Conservation (phyloP, 345 rosid species). For the Citrus glauca region DNA sequence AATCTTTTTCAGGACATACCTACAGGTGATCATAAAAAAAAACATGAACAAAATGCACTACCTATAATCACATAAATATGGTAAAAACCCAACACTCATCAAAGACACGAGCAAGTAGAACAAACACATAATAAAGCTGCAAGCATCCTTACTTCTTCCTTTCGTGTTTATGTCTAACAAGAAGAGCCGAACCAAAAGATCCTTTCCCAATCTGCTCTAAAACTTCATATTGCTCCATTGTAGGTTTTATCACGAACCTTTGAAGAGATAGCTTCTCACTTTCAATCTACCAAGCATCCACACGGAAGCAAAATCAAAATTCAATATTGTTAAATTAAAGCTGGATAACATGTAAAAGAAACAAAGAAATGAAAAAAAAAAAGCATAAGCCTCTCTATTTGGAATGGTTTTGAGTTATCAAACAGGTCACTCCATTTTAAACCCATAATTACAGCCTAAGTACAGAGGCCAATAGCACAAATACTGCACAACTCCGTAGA, state of each 20-base stretch:
- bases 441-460: background rate
- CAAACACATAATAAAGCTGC: background rate
- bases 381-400: background rate
- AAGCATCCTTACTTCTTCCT: conserved; percentile 61
- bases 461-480: background rate
- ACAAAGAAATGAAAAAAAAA: background rate
- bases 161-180: conserved; percentile 94
- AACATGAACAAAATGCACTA: background rate
- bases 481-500: background rate
- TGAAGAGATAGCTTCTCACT: background rate
- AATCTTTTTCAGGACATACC: conserved; percentile 91
- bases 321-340: background rate
- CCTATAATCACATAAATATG: conserved; percentile 8
- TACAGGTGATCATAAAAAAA: conserved; percentile 20
- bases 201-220: conserved; percentile 95
- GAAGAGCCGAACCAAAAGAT: conserved; percentile 96
- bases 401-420: background rate
- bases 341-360: background rate
- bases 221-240: conserved; percentile 90
- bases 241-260: background rate
- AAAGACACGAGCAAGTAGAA: background rate
- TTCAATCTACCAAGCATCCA: conserved; percentile 1
- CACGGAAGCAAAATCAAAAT: background rate
- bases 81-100: background rate
- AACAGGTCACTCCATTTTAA: background rate